Evolutionary conservation across 257 asterid species (phyloP).

Genomic region (Jacaranda mimosifolia): DNA sequence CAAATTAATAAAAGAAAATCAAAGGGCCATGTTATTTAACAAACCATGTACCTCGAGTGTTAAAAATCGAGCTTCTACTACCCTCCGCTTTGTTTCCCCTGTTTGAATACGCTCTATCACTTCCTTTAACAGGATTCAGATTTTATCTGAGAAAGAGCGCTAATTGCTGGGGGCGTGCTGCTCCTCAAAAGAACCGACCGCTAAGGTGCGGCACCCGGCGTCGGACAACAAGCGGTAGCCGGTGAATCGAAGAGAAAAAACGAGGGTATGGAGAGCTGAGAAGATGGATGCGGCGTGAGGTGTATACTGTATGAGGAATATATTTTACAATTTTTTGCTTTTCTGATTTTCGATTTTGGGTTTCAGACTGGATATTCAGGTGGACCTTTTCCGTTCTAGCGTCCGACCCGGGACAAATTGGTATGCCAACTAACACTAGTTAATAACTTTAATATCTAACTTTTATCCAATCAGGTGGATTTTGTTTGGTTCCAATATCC

Average conservation of each 20-base stretch:
- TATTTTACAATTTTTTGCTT: constrained; percentile 20
- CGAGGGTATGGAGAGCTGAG: constrained; percentile 33
- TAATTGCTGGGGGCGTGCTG: not conserved
- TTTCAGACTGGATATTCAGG: not conserved
- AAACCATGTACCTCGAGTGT: constrained; percentile 28
- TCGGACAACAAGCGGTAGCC: not conserved
- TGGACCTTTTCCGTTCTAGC: not conserved
- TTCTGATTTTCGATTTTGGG: not conserved
- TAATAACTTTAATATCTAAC: too few relatives aligned
- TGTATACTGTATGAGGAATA: constrained; percentile 18
- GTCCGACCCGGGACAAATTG: constrained; percentile 11
- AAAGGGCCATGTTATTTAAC: not conserved
- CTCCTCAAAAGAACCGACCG: not conserved
- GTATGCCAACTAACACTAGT: not conserved
- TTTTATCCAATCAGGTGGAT: too few relatives aligned
- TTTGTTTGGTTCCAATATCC: too few relatives aligned
- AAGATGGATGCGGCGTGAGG: constrained; percentile 35
- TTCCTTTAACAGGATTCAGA: constrained; percentile 18
- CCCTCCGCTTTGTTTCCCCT: constrained; percentile 31
- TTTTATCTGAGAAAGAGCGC: not conserved
- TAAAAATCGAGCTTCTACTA: constrained; percentile 25
- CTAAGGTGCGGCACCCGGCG: not conserved
- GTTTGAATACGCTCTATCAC: constrained; percentile 10
- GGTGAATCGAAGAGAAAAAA: constrained; percentile 36
- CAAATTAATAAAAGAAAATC: not conserved